Evolutionary conservation across 768 basidiomycete species (phyloP).

Genomic region (Pulveroboletus sp.): DNA sequence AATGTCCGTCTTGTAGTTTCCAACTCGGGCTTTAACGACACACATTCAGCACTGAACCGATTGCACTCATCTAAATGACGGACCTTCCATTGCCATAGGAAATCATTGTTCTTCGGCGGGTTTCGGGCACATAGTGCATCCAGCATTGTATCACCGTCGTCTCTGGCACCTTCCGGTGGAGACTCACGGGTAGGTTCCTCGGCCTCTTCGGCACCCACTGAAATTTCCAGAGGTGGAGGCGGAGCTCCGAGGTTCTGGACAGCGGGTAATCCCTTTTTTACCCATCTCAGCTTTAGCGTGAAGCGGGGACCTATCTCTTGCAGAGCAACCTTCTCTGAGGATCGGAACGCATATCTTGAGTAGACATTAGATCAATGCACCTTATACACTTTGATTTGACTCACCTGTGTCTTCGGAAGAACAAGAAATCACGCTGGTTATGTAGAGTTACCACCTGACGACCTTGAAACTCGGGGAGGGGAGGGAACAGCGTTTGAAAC

Average conservation of each 20-base stretch:
- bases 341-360: constrained; percentile 83
- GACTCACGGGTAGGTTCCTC: constrained; percentile 14
- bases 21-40: constrained; percentile 71
- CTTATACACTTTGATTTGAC: constrained; percentile 16
- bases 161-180: constrained; percentile 11
- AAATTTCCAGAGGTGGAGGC: constrained; percentile 53
- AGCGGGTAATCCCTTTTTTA: constrained; percentile 84
- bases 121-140: constrained; percentile 19
- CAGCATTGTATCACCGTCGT: constrained; percentile 15
- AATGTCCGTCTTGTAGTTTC: constrained; percentile 89
- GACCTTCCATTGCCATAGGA: constrained; percentile 90
- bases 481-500: constrained; percentile 96
- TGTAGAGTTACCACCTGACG: constrained; percentile 96
- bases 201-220: constrained; percentile 36
- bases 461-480: constrained; percentile 91
- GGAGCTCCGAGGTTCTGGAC: constrained; percentile 65
- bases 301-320: constrained; percentile 99
- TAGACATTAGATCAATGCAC: constrained; percentile 6
- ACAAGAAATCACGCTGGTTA: constrained; percentile 96
- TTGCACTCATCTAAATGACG: constrained; percentile 19
- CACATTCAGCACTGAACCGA: constrained; percentile 1
- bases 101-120: constrained; percentile 71
- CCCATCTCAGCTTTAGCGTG: constrained; percentile 86
- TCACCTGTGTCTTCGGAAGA: constrained; percentile 92
- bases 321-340: constrained; percentile 82